Evolutionary conservation across 208 protist genomes (phyloP), one percentile per base, ranked within the genome.

Genomic region (Leishmania martiniquensis): DNA sequence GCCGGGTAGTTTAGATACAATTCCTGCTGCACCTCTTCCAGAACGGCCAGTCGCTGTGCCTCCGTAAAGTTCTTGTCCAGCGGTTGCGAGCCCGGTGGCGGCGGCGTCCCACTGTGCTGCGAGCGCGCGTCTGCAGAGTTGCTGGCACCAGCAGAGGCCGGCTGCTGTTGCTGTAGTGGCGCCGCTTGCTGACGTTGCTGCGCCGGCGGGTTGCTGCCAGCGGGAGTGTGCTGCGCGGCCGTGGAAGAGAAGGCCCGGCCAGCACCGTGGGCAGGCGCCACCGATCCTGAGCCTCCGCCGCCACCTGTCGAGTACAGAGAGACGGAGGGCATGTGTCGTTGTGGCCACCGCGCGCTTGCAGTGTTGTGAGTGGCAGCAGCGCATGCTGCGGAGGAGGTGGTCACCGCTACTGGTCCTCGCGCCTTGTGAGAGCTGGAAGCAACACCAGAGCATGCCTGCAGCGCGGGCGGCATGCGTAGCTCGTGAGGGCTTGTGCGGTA

Each of bases 1-100:
- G 74, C 83, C 20, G 87, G 81, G 86, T 96, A 94, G 81, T 89
- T 74, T 5, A 96, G 76, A 67, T 94, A 91, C 63, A 85, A 80
- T 76, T 96, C 92, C 20, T 84, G 75, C 75, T 68, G 86, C 44
- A 71, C 68, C 72, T 80, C 85, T 13, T 66, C 59, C 71, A 68
- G 68, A 47, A 75, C 83, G 57, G 72, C 76, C 42, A 71, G 49
- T 17, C 72, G 70, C 65, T 84, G 70, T 20, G 62, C 70, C n/a
- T 70, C 55, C 1, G 76, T 78, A 37, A 84, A 78, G 42, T 76
- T 65, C 60, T 79, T 78, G 1, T 74, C 72, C 25, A 79, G 47
- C 65, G 73, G 76, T 60, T 76, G 65, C 72, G 59, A 55, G 49
- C 54, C 12, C 59, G 59, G 37, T 49, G 72, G 81, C 47, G 55